Percentiles rank a stretch among this genome's conserved stretches.
phyloP scores from a whole-genome alignment of 1,284 basidiomycete species.

The Hypsizygus ulmarius region DNA sequence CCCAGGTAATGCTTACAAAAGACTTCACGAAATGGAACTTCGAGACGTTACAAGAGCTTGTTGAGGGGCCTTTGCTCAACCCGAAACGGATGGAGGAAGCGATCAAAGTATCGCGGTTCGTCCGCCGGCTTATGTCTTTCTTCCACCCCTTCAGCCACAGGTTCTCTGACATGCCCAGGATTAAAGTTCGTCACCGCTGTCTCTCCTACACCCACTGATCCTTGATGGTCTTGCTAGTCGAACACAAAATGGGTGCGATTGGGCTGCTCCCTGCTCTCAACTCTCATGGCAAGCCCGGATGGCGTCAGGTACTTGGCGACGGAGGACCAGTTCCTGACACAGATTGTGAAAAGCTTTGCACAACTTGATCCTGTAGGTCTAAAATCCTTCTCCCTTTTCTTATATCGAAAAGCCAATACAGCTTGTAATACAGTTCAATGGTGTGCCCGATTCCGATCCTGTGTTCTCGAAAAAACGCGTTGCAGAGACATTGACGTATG shows the following conservation, averaged over 20 bases:
- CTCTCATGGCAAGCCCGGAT: slow-evolving; percentile 81
- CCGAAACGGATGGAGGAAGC: slow-evolving; percentile 95
- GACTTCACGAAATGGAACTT: slow-evolving; percentile 94
- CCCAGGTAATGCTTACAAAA: slow-evolving; percentile 80
- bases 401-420: background rate
- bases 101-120: slow-evolving; percentile 86
- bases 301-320: slow-evolving; percentile 76
- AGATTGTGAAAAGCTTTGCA: slow-evolving; percentile 86
- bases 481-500: slow-evolving; percentile 81
- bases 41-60: slow-evolving; percentile 83
- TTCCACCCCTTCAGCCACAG: slow-evolving; percentile 88
- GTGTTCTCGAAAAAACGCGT: slow-evolving; percentile 87
- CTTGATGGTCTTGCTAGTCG: slow-evolving; percentile 39
- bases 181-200: slow-evolving; percentile 48
- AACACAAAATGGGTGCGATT: slow-evolving; percentile 84
- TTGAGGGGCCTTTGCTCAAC: slow-evolving; percentile 91
- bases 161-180: slow-evolving; percentile 81
- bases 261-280: slow-evolving; percentile 80
- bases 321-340: slow-evolving; percentile 86
- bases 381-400: background rate
- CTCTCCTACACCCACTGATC: background rate
- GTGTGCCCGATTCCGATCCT: slow-evolving; percentile 66
- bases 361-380: slow-evolving; percentile 86
- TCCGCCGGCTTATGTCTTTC: slow-evolving; percentile 86
- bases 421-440: slow-evolving; percentile 52